Base-by-base conservation (phyloP, 1,284 basidiomycete genomes). In the Cutaneotrichosporon sp. region DNA sequence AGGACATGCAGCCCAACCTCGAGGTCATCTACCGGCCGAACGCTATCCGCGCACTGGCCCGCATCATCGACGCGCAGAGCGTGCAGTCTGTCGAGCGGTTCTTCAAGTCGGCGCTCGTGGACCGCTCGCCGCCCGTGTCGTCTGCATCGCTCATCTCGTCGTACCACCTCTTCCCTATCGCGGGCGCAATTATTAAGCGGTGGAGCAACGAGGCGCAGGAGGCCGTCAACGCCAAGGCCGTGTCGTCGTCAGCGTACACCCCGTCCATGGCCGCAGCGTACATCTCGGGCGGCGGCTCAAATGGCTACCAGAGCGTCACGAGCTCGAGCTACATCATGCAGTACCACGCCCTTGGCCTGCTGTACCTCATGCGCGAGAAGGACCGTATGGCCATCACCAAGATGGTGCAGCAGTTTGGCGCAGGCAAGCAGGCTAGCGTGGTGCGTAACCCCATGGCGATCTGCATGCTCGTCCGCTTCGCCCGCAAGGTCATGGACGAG, bases 191-290 rank as follows among this genome's bases (percentile, higher is more conserved):
- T 41, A 92, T 97, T 61, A 92, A 90, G 71, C 85, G 96, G 65
- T 99, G 96, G 96, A 90, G 90, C 15, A 98, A 97, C 74, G 96
- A 99, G 76, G 90, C 88, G 1, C 91, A 97, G 73, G 96, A 98
- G 76, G 91, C 96, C 1, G 87, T 97, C 64, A 92, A 85, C 69
- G 83, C 88, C 15, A 97, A 96, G 75, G 82, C 87, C 0, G 84
- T 85, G 3, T 80, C 84, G 46, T 78, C 81, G 30, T 38, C 81
- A 58, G 40, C 81, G 47, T 76, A 71, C 59, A 61, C 64, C 35
- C 62, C 64, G 13, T 60, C 54, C 48, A 63, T 55, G 57, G 72
- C 64, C 84, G 87, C 71, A 80, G 88, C 62, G 81, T 87, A 58
- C 55, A 60, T 68, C 38, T 66, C 66, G 0, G 67, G 69, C 17